These are phyloP conservation scores for Pichia inconspicua DNA, from an alignment of 1,139 yeast species.

Conservation along the genomic window DNA sequence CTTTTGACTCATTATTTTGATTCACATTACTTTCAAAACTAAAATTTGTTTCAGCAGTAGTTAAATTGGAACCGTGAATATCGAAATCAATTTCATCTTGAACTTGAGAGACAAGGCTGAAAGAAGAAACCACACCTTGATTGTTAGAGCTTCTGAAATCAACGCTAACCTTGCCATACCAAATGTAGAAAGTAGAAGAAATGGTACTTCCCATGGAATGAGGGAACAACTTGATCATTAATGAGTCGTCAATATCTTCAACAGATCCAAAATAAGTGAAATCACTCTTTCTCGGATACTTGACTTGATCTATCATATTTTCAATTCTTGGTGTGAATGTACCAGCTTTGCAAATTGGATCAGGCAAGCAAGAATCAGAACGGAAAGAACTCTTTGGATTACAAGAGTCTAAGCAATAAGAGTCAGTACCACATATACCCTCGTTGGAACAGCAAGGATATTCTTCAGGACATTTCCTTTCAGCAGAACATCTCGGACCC, in stretches of 20 bases:
- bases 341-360: conserved; percentile 29
- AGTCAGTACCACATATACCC: conserved; percentile 81
- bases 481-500: conserved; percentile 38
- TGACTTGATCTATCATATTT: conserved; percentile 30
- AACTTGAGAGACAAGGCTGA: conserved; percentile 74
- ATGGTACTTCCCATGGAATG: conserved; percentile 73
- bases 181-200: conserved; percentile 69
- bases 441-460: conserved; percentile 78
- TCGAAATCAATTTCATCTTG: conserved; percentile 83
- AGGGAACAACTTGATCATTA: conserved; percentile 72
- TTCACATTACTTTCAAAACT: conserved; percentile 68
- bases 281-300: conserved; percentile 51
- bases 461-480: conserved; percentile 56
- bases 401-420: conserved; percentile 76
- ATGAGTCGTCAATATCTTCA: conserved; percentile 43
- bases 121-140: conserved; percentile 80
- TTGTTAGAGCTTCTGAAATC: conserved; percentile 66
- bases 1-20: conserved; percentile 51
- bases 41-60: conserved; percentile 64
- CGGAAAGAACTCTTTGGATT: conserved; percentile 60
- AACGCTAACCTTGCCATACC: conserved; percentile 80
- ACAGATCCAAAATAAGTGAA: conserved; percentile 74
- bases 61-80: conserved; percentile 67
- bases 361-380: conserved; percentile 60
- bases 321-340: conserved; percentile 32